Evolutionary conservation across 306 rosid species (phyloP).

Genomic region (Fagus crenata): DNA sequence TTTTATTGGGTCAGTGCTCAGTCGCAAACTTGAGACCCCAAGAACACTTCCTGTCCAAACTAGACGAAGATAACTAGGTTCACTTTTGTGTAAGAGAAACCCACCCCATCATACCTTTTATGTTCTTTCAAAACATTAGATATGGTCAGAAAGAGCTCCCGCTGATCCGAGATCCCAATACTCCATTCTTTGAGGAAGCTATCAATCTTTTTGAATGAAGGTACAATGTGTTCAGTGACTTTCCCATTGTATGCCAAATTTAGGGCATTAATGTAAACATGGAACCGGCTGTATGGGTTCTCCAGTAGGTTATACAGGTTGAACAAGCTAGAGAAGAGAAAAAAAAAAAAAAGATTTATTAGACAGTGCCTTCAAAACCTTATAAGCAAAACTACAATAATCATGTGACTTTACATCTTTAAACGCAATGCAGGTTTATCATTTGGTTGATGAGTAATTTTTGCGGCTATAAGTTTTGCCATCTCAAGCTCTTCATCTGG

Average conservation of each 20-base stretch:
- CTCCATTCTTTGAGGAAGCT: constrained; percentile 92
- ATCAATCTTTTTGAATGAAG: constrained; percentile 75
- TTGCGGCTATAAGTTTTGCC: constrained; percentile 63
- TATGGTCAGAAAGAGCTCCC: constrained; percentile 67
- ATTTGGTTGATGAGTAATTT: constrained; percentile 65
- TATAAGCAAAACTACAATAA: constrained; percentile 6
- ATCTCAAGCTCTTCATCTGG: constrained; percentile 78
- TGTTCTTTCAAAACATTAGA: constrained; percentile 80
- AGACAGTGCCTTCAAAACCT: not conserved
- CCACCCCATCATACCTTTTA: constrained; percentile 57
- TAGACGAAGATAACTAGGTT: not conserved
- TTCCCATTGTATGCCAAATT: constrained; percentile 72
- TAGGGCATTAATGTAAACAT: constrained; percentile 74
- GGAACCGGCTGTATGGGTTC: constrained; percentile 69
- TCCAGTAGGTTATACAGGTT: constrained; percentile 85
- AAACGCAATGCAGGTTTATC: constrained; percentile 81
- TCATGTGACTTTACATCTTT: constrained; percentile 59
- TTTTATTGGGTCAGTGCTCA: not conserved
- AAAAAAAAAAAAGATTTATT: constrained; percentile 1
- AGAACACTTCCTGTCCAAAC: not conserved
- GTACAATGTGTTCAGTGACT: constrained; percentile 69
- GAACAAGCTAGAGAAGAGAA: constrained; percentile 58
- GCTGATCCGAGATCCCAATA: constrained; percentile 68
- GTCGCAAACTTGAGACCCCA: not conserved
- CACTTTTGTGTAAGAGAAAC: constrained; percentile 13